phyloP scores from a whole-genome alignment of 768 basidiomycete species.

The Sistotremastrum suecicum region DNA sequence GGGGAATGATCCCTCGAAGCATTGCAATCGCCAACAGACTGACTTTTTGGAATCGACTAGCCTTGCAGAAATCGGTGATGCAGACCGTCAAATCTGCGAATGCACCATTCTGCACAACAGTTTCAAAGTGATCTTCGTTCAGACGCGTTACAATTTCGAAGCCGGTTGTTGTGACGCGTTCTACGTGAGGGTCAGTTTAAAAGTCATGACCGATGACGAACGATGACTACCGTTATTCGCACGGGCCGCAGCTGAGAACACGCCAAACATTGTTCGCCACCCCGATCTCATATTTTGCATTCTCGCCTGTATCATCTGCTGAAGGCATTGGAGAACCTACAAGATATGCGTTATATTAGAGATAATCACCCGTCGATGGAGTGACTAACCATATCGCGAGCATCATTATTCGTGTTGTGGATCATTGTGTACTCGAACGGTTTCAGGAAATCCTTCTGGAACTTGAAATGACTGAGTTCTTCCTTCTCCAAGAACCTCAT shows the following conservation, averaged over 20 bases:
- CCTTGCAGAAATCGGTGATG: slow-evolving; percentile 98
- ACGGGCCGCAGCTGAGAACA: slow-evolving; percentile 88
- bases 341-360: not conserved
- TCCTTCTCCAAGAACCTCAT: slow-evolving; percentile 99
- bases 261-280: slow-evolving; percentile 98
- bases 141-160: slow-evolving; percentile 92
- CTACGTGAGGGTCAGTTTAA: slow-evolving; percentile 21
- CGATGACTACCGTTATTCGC: too few relatives aligned
- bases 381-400: slow-evolving; percentile 77
- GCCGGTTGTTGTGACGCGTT: slow-evolving; percentile 82
- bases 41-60: slow-evolving; percentile 98
- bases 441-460: slow-evolving; percentile 97
- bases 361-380: not conserved
- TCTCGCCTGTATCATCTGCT: slow-evolving; percentile 96
- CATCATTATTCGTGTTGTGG: slow-evolving; percentile 89
- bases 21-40: slow-evolving; percentile 92
- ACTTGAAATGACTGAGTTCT: slow-evolving; percentile 94
- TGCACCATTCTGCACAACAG: slow-evolving; percentile 86
- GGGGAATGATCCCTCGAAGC: slow-evolving; percentile 84
- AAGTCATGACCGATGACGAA: too few relatives aligned
- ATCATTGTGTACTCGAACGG: slow-evolving; percentile 98
- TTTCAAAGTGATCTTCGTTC: slow-evolving; percentile 79
- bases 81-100: slow-evolving; percentile 95
- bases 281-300: slow-evolving; percentile 94
- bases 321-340: slow-evolving; percentile 90